A percentile compares a stretch with the other conserved stretches of the same genome.
These are phyloP conservation scores for Nephelium lappaceum DNA, from an alignment of 345 rosid genomes.

Conservation along the genomic window DNA sequence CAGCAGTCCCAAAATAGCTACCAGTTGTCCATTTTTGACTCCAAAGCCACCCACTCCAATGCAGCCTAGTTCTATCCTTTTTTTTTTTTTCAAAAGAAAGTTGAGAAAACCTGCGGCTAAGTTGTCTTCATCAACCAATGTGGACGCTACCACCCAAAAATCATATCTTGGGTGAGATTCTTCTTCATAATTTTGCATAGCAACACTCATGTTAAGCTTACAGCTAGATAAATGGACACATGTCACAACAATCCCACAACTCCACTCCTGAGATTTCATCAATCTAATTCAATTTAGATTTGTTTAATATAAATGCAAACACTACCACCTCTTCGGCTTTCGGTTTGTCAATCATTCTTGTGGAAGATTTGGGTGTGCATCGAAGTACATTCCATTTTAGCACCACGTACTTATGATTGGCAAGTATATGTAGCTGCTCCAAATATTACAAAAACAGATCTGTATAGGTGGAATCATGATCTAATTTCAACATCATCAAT, in stretches of 20 bases:
- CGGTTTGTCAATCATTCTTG: constrained; percentile 33
- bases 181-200: constrained; percentile 8
- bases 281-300: constrained; percentile 18
- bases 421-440: constrained; percentile 2
- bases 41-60: background rate
- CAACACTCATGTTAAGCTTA: background rate
- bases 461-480: constrained; percentile 20
- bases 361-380: constrained; percentile 22
- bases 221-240: constrained; percentile 22
- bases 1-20: background rate
- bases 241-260: constrained; percentile 15
- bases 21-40: background rate
- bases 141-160: background rate
- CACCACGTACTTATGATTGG: constrained; percentile 41
- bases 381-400: constrained; percentile 36
- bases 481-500: constrained; percentile 7
- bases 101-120: background rate
- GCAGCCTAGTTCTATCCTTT: no score
- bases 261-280: constrained; percentile 24
- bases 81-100: no score
- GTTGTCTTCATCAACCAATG: constrained; percentile 14
- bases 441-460: constrained; percentile 21
- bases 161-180: constrained; percentile 13
- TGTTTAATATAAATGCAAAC: background rate
- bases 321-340: constrained; percentile 8